phyloP scores from a whole-genome alignment of 345 rosid genomes.

The Pugionium dolabratum region DNA sequence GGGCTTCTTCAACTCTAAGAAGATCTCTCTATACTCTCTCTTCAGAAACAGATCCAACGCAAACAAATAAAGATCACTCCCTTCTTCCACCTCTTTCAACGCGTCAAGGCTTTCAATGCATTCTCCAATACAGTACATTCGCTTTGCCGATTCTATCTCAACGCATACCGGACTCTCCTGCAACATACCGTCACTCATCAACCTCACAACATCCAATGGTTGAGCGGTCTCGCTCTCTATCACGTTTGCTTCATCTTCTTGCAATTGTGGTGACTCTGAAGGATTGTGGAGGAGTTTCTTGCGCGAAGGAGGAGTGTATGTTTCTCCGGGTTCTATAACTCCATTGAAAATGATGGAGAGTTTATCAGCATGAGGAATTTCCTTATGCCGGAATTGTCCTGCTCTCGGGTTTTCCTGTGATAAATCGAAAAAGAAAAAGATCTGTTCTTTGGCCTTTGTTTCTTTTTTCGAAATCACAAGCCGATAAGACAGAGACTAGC shows the following conservation, averaged over 20 bases:
- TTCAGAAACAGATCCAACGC: constrained; percentile 55
- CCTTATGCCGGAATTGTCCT: constrained; percentile 48
- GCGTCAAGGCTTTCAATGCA: constrained; percentile 54
- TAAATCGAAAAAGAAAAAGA: constrained; percentile 9
- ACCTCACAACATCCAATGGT: constrained; percentile 29
- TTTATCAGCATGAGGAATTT: constrained; percentile 47
- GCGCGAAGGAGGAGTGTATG: constrained; percentile 38
- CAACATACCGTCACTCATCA: constrained; percentile 34
- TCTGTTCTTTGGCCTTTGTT: not conserved
- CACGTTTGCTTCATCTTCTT: constrained; percentile 19
- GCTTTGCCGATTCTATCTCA: constrained; percentile 37
- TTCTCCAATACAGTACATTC: constrained; percentile 48
- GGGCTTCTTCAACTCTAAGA: constrained; percentile 53
- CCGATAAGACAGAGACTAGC: not conserved
- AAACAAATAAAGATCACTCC: constrained; percentile 51
- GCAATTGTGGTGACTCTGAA: constrained; percentile 30
- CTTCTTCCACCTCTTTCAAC: constrained; percentile 52
- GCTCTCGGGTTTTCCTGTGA: constrained; percentile 50
- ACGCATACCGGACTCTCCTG: constrained; percentile 37
- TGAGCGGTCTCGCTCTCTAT: not conserved
- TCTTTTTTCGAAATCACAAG: not conserved
- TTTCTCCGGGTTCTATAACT: constrained; percentile 39
- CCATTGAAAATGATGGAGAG: constrained; percentile 48
- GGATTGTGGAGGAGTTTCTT: constrained; percentile 26
- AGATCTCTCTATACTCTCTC: constrained; percentile 60